phyloP scores from a whole-genome alignment of 495 filamentous ascomycete species.

The Saxophila tyrrhenica region DNA sequence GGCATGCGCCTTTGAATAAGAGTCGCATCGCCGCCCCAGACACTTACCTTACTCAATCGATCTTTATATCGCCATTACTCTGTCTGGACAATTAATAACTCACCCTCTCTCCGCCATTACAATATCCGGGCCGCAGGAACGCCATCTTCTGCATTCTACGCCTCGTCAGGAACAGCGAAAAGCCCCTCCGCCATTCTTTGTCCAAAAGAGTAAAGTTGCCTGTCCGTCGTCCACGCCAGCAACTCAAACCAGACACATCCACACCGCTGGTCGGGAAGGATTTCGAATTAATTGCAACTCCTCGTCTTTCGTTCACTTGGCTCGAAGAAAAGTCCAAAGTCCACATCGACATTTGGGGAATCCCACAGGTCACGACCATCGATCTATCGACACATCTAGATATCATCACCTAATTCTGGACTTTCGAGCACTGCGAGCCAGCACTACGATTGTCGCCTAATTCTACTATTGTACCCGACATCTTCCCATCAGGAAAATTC shows the following conservation, averaged over 20 bases:
- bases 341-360: not conserved
- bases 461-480: constrained; percentile 16
- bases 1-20: constrained; percentile 1
- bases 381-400: constrained; percentile 10
- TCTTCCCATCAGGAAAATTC: not conserved
- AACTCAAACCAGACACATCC: constrained; percentile 4
- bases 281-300: not conserved
- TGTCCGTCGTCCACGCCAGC: not conserved
- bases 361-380: constrained; percentile 1
- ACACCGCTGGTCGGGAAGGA: constrained; percentile 15
- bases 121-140: constrained; percentile 1
- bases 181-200: constrained; percentile 6
- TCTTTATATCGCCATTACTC: not conserved
- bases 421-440: constrained; percentile 11
- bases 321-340: not conserved
- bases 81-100: constrained; percentile 1
- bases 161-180: constrained; percentile 8
- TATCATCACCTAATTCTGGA: constrained; percentile 10
- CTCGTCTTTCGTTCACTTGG: not conserved
- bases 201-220: constrained; percentile 3
- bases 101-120: not conserved
- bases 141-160: constrained; percentile 9
- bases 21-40: not conserved
- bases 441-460: constrained; percentile 14
- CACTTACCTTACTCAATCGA: not conserved